A percentile compares a stretch with the other conserved stretches of the same genome.
These are phyloP conservation scores for Astraeus odoratus DNA, from an alignment of 768 basidiomycete species.

Conservation along the genomic window DNA sequence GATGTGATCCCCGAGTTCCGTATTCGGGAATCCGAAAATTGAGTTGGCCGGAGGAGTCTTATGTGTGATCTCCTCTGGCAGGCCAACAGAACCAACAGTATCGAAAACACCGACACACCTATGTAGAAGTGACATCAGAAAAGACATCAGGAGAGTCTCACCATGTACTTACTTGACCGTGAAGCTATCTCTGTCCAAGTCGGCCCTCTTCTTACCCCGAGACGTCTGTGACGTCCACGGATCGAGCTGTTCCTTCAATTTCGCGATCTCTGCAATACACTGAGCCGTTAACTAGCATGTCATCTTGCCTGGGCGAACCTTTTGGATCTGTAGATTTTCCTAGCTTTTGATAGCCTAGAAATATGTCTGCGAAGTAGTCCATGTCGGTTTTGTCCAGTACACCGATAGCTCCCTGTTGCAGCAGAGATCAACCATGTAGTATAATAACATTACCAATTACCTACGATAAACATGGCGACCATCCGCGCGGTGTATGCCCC, in stretches of 20 bases:
- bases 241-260: slow-evolving; percentile 38
- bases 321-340: slow-evolving; percentile 44
- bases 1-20: slow-evolving; percentile 53
- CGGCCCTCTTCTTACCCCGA: slow-evolving; percentile 46
- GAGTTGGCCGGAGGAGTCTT: slow-evolving; percentile 37
- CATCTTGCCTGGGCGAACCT: slow-evolving; percentile 27
- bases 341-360: slow-evolving; percentile 52
- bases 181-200: slow-evolving; percentile 41
- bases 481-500: slow-evolving; percentile 74
- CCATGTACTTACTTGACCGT: slow-evolving; percentile 48
- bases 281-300: not conserved
- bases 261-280: slow-evolving; percentile 26
- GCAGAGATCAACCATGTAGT: not conserved
- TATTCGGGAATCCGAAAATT: slow-evolving; percentile 63
- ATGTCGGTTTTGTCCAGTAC: slow-evolving; percentile 64
- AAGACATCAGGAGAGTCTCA: not conserved
- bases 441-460: slow-evolving; percentile 12
- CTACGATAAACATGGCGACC: slow-evolving; percentile 63
- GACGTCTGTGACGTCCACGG: slow-evolving; percentile 50
- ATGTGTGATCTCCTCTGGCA: slow-evolving; percentile 58
- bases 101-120: slow-evolving; percentile 73
- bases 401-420: slow-evolving; percentile 56
- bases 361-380: slow-evolving; percentile 64
- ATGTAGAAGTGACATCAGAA: slow-evolving; percentile 3
- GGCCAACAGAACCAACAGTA: slow-evolving; percentile 66